These are phyloP conservation scores for Sclerotinia sclerotiorum DNA, from an alignment of 2,329 filamentous ascomycete species.

Conservation along the genomic window DNA sequence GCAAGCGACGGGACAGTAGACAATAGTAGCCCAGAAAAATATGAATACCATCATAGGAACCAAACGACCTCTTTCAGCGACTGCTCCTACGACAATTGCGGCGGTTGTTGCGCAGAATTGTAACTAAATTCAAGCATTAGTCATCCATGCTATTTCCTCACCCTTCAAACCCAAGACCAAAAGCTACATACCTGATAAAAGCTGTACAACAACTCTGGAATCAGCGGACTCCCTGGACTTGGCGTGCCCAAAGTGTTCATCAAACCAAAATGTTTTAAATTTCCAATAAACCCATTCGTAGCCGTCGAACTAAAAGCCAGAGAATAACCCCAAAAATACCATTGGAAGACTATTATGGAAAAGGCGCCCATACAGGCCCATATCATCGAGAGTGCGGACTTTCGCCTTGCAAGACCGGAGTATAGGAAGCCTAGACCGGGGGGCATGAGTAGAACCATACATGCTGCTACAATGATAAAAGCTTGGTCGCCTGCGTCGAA, in stretches of 20 bases:
- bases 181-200: conserved; percentile 74
- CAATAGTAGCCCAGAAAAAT: conserved; percentile 94
- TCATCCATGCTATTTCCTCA: not conserved
- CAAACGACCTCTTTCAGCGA: conserved; percentile 90
- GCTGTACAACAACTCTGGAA: conserved; percentile 86
- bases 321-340: conserved; percentile 99
- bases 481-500: conserved; percentile 88
- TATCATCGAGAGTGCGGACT: conserved; percentile 94
- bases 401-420: conserved; percentile 93
- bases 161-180: not conserved
- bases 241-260: conserved; percentile 78
- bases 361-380: conserved; percentile 96
- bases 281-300: conserved; percentile 87
- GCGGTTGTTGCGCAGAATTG: conserved; percentile 95
- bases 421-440: conserved; percentile 97
- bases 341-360: conserved; percentile 92
- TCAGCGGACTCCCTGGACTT: conserved; percentile 83
- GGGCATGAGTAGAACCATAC: conserved; percentile 95
- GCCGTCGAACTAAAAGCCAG: conserved; percentile 82
- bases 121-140: conserved; percentile 57
- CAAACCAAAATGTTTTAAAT: conserved; percentile 85
- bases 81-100: conserved; percentile 86
- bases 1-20: conserved; percentile 95
- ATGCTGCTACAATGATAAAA: conserved; percentile 85
- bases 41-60: conserved; percentile 92